A percentile compares a stretch with the other conserved stretches of the same genome.
Conservation (phyloP, 1,284 basidiomycete species). For the Moniliophthora roreri region DNA sequence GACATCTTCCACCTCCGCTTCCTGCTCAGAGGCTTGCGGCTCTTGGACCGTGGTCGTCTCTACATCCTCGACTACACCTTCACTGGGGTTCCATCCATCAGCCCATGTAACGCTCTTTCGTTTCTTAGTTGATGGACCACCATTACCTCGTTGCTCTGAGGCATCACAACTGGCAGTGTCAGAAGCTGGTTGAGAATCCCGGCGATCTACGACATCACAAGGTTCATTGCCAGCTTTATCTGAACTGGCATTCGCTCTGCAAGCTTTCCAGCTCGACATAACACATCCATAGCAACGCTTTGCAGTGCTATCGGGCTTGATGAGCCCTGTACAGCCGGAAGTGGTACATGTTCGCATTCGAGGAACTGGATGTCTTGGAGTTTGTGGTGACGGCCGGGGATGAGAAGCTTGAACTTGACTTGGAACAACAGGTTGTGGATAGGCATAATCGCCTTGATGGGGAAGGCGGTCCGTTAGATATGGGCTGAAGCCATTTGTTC, state of each 20-base stretch:
- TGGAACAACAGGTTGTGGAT: not conserved
- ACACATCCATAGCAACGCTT: slow-evolving; percentile 10
- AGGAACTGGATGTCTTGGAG: not conserved
- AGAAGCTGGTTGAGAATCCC: not conserved
- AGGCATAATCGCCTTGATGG: not conserved
- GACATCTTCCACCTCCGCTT: not conserved
- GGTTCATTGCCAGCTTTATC: too few relatives aligned
- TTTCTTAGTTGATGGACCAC: not conserved
- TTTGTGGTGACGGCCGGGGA: not conserved
- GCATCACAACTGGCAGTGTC: not conserved
- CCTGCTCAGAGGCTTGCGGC: not conserved
- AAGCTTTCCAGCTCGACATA: slow-evolving; percentile 4
- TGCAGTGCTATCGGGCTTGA: slow-evolving; percentile 1
- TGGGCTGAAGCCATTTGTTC: not conserved
- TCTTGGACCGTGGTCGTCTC: not conserved
- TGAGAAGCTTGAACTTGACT: not conserved
- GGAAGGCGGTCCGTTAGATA: not conserved
- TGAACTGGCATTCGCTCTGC: not conserved
- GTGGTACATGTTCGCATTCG: slow-evolving; percentile 1
- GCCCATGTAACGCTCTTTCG: slow-evolving; percentile 13
- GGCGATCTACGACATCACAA: not conserved
- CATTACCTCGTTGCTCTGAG: not conserved
- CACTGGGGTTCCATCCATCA: slow-evolving; percentile 6
- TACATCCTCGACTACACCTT: not conserved
- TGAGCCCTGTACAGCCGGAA: slow-evolving; percentile 6